These are phyloP conservation scores for Aspergillus heteromorphus DNA, from an alignment of 495 filamentous ascomycete species.

Conservation along the genomic window DNA sequence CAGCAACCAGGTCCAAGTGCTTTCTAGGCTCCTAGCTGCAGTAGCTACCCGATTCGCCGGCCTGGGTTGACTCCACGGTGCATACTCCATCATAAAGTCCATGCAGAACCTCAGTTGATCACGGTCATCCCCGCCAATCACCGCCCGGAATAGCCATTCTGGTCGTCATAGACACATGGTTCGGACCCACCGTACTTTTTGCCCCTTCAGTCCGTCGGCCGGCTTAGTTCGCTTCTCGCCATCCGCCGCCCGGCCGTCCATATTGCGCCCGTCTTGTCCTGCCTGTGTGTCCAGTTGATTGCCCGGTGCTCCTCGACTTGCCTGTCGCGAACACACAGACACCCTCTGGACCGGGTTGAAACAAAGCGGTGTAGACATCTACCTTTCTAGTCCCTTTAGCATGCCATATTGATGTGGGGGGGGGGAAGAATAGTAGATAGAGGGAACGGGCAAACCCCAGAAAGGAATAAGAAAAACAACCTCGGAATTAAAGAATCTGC, in stretches of 20 bases:
- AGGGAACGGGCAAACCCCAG: neutral
- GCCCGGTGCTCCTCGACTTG: neutral
- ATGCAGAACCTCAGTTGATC: conserved; percentile 27
- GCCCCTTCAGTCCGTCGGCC: conserved; percentile 12
- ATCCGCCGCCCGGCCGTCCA: neutral
- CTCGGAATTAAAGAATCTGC: neutral
- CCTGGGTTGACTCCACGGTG: conserved; percentile 10
- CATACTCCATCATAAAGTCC: conserved; percentile 13
- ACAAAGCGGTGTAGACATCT: neutral
- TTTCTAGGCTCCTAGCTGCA: conserved; percentile 4
- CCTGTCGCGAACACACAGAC: neutral
- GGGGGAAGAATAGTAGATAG: neutral
- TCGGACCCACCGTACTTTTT: conserved; percentile 21
- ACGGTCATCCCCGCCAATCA: conserved; percentile 14
- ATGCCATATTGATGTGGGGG: neutral
- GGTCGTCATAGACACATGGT: conserved; percentile 25
- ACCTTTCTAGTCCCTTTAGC: neutral
- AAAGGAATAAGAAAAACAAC: conserved; percentile 1
- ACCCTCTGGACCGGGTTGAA: neutral
- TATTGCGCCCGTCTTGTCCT: neutral
- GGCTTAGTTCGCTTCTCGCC: neutral
- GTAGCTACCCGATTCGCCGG: conserved; percentile 16
- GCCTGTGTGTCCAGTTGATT: neutral
- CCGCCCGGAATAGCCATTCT: neutral
- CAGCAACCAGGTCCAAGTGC: conserved; percentile 9